Evolutionary conservation across 306 rosid species (phyloP).

Genomic region (Dicorynia guianensis): DNA sequence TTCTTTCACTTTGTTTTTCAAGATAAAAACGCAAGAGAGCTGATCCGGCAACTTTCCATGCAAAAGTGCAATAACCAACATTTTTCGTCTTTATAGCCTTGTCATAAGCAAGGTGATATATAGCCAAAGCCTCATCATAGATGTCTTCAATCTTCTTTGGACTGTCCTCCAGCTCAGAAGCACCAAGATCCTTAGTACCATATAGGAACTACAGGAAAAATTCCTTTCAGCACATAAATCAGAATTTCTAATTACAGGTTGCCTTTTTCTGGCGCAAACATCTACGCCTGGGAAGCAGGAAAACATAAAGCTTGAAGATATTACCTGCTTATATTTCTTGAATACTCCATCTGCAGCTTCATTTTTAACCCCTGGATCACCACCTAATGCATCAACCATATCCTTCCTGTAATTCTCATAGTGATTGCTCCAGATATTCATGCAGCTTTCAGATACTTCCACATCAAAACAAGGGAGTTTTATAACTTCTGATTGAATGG

Average conservation of each 20-base stretch:
- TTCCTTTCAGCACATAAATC: slow-evolving; percentile 21
- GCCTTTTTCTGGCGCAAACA: not conserved
- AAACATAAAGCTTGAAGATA: not conserved
- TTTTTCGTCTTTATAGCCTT: slow-evolving; percentile 13
- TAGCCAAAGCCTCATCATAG: slow-evolving; percentile 61
- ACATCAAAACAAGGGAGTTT: slow-evolving; percentile 66
- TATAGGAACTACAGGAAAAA: slow-evolving; percentile 50
- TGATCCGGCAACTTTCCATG: slow-evolving; percentile 75
- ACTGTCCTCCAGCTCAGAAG: slow-evolving; percentile 52
- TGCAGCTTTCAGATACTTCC: slow-evolving; percentile 48
- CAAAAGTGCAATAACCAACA: slow-evolving; percentile 49
- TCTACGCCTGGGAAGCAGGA: not conserved
- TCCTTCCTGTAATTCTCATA: slow-evolving; percentile 48
- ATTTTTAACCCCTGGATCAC: slow-evolving; percentile 18
- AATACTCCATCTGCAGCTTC: slow-evolving; percentile 51
- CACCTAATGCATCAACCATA: slow-evolving; percentile 42
- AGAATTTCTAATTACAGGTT: not conserved
- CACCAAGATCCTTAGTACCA: slow-evolving; percentile 21
- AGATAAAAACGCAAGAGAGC: slow-evolving; percentile 47
- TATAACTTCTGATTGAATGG: slow-evolving; percentile 50
- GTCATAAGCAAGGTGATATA: slow-evolving; percentile 61
- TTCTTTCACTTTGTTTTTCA: slow-evolving; percentile 40
- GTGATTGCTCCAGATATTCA: slow-evolving; percentile 48
- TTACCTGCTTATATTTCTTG: slow-evolving; percentile 58
- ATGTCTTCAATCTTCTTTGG: slow-evolving; percentile 50